Base-by-base conservation (phyloP, 164 flowering plant genomes). In the Aristolochia californica region DNA sequence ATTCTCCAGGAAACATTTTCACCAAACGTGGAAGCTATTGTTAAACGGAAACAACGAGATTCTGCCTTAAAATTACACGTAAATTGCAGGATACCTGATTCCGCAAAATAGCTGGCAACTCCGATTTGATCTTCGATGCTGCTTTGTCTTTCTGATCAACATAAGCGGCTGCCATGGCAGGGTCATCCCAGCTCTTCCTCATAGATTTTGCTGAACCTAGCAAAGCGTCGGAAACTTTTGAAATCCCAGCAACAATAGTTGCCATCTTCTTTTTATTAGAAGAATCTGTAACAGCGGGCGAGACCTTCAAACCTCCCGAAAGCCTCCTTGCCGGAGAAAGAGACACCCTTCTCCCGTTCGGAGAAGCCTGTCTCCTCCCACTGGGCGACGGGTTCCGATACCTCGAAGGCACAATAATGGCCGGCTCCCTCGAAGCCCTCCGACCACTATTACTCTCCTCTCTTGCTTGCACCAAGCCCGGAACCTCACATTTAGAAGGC, bases 171-270 rank as follows among this genome's bases (percentile, higher is more conserved):
- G 17, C 23, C 49, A 0, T 60, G 0, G 80, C 69, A 11, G 66
- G 59, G 16, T 88, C 94, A 58, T 83, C 95, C 98, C 97, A 93
- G 66, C 78, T 83, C 77, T 85, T 93, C 72, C 97, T 80, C 48
- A 48, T 58, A 10, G 66, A n/a, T 73, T 82, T 87, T 1, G 58
- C 72, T 18, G 85, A 71, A 9, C 81, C 91, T 50, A 73, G 80
- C 18, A 81, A 62, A 0, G 80, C 85, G 50, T 84, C 91, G 0
- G 89, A 82, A 45, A 77, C 81, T 78, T 80, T 83, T 0, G 95
- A 75, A 65, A 86, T 82, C 20, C 85, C 96, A 2, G 81, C 84
- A 48, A 38, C 83, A 5, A 83, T 73, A 5, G 62, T 73, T 0
- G 80, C 82, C 81, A 82, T 79, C 73, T 86, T 91, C 79, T 86